Conservation (phyloP, 2,329 filamentous ascomycete species). For the Arthrinium phaeospermum region DNA sequence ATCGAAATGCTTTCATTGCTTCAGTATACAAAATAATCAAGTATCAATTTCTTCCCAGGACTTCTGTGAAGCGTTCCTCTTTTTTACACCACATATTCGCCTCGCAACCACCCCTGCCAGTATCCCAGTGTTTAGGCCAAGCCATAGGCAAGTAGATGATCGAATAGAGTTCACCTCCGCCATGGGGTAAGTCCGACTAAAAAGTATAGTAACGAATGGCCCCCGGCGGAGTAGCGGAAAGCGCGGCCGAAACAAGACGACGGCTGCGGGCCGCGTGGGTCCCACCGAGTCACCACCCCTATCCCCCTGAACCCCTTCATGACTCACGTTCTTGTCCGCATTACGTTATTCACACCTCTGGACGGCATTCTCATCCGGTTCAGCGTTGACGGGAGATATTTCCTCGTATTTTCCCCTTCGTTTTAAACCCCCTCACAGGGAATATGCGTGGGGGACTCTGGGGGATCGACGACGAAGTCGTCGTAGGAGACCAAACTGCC, state of each 20-base stretch:
- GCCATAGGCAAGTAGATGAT: neutral
- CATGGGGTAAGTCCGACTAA: neutral
- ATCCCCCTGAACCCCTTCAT: neutral
- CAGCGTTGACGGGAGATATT: neutral
- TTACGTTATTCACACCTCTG: neutral
- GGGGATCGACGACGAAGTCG: neutral
- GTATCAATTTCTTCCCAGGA: neutral
- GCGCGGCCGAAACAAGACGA: neutral
- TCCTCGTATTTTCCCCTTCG: too few species aligned
- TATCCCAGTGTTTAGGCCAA: neutral
- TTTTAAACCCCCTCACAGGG: neutral
- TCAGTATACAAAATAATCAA: neutral
- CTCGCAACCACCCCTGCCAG: neutral
- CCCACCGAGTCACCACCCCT: neutral
- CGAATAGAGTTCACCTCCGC: neutral
- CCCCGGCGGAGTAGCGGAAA: too few species aligned
- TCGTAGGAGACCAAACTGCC: slow-evolving; percentile 14
- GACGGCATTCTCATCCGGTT: neutral
- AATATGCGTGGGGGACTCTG: slow-evolving; percentile 4
- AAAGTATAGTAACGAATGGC: neutral
- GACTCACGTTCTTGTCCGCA: neutral
- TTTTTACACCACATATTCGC: neutral
- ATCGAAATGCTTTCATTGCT: neutral
- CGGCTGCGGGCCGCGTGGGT: neutral
- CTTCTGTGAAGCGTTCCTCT: neutral